Evolutionary conservation across 176 grass and related monocot genomes (phyloP).

Genomic region (Lolium perenne): DNA sequence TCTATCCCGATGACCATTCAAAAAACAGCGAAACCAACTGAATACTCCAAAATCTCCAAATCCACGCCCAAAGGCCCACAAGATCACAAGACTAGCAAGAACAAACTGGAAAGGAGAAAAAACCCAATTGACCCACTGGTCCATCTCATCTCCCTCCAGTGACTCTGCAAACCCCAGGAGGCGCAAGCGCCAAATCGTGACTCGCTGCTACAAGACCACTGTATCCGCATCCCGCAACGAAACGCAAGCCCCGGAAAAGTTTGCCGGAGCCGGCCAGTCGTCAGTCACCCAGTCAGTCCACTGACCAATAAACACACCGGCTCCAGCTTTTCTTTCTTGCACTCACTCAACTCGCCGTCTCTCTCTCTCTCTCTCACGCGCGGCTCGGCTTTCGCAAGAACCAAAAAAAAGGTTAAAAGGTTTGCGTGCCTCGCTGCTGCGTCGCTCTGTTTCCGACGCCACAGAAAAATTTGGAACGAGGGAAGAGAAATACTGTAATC

Average conservation of each 20-base stretch:
- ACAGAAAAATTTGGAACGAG: not conserved
- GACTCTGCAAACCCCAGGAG: not conserved
- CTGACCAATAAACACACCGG: too few relatives aligned
- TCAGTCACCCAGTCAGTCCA: too few relatives aligned
- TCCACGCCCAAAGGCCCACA: not conserved
- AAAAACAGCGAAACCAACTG: too few relatives aligned
- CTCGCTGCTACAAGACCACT: conserved; percentile 25
- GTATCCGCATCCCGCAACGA: not conserved
- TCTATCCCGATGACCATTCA: too few relatives aligned
- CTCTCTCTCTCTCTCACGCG: too few relatives aligned
- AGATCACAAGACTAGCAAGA: conserved; percentile 25
- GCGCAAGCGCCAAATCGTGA: not conserved
- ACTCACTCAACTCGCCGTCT: not conserved
- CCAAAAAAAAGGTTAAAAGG: conserved; percentile 38
- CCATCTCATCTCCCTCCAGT: not conserved
- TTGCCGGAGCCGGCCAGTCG: too few relatives aligned
- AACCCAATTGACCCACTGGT: conserved; percentile 35
- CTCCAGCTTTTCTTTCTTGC: too few relatives aligned
- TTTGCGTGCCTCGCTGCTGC: conserved; percentile 1
- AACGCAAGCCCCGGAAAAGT: not conserved
- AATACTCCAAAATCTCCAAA: not conserved
- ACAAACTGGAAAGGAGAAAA: not conserved
- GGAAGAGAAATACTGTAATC: not conserved
- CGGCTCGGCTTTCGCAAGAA: conserved; percentile 37
- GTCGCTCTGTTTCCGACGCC: conserved; percentile 33